phyloP scores from a whole-genome alignment of 2,329 filamentous ascomycete genomes.

The Penicillium oxalicum region DNA sequence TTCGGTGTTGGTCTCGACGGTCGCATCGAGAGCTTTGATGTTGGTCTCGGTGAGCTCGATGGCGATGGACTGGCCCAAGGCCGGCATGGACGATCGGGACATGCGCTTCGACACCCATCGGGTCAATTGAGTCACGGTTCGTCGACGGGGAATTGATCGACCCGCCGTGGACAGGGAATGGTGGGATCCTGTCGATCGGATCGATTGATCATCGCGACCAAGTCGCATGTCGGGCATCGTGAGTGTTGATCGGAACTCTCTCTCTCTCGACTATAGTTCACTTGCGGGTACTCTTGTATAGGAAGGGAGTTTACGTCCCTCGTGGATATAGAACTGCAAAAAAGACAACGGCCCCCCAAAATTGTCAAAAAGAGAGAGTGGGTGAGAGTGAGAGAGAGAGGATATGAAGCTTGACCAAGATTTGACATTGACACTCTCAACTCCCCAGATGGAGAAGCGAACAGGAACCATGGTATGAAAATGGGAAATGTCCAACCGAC shows the following conservation, averaged over 20 bases:
- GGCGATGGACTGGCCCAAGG: background rate
- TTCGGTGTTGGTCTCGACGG: background rate
- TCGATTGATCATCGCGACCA: conserved; percentile 10
- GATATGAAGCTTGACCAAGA: background rate
- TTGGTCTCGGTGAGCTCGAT: conserved; percentile 11
- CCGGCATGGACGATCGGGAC: conserved; percentile 5
- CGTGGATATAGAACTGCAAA: too few species aligned
- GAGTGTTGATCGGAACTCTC: background rate
- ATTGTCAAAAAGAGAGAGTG: too few species aligned
- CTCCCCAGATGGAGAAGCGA: too few species aligned
- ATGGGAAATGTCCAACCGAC: too few species aligned
- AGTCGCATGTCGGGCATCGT: conserved; percentile 9
- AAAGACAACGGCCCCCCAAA: too few species aligned
- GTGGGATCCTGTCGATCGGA: conserved; percentile 1
- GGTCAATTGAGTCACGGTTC: conserved; percentile 11
- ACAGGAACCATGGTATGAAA: too few species aligned
- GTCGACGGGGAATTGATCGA: conserved; percentile 4
- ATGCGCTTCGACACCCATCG: conserved; percentile 13
- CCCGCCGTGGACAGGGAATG: conserved; percentile 4
- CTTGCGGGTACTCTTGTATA: too few species aligned
- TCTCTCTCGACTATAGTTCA: too few species aligned
- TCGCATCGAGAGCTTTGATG: conserved; percentile 1
- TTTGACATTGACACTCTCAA: background rate
- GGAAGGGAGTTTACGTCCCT: too few species aligned
- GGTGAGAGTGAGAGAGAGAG: too few species aligned